phyloP scores from a whole-genome alignment of 257 asterid genomes.

The Salvia rosmarinus region DNA sequence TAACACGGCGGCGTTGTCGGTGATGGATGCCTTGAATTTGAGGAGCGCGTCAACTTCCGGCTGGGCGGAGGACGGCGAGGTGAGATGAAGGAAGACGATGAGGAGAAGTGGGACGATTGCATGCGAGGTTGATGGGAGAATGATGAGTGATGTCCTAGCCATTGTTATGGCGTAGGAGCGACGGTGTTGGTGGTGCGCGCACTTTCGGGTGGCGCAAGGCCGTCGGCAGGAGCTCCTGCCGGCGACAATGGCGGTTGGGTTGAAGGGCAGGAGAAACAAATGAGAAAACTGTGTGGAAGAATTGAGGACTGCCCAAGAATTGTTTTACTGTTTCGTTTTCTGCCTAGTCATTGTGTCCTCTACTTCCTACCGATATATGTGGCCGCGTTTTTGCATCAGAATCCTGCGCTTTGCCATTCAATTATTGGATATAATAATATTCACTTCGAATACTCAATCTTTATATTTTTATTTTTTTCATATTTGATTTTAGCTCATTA shows the following conservation, averaged over 20 bases:
- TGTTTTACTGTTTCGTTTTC: background rate
- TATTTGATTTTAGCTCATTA: no score
- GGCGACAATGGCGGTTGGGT: conserved; percentile 24
- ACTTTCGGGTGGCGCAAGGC: conserved; percentile 50
- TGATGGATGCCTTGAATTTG: conserved; percentile 50
- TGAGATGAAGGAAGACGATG: conserved; percentile 10
- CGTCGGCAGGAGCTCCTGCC: conserved; percentile 33
- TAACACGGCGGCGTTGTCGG: conserved; percentile 19
- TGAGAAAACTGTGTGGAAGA: conserved; percentile 31
- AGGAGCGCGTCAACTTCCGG: conserved; percentile 46
- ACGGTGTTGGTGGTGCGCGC: conserved; percentile 48
- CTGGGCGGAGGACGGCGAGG: conserved; percentile 1
- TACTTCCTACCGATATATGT: conserved; percentile 24
- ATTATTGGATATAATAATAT: background rate
- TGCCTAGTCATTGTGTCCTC: background rate
- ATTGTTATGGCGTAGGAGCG: background rate
- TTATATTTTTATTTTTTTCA: background rate
- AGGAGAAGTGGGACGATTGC: conserved; percentile 3
- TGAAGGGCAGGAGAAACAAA: conserved; percentile 34
- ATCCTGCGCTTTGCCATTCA: conserved; percentile 31
- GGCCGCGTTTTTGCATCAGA: conserved; percentile 39
- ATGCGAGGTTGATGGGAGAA: background rate
- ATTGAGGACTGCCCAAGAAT: conserved; percentile 4
- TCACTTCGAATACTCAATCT: background rate
- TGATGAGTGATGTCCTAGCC: no score